A percentile compares a stretch with the other conserved stretches of the same genome.
Conservation (phyloP, 306 rosid genomes). For the Cicer arietinum region DNA sequence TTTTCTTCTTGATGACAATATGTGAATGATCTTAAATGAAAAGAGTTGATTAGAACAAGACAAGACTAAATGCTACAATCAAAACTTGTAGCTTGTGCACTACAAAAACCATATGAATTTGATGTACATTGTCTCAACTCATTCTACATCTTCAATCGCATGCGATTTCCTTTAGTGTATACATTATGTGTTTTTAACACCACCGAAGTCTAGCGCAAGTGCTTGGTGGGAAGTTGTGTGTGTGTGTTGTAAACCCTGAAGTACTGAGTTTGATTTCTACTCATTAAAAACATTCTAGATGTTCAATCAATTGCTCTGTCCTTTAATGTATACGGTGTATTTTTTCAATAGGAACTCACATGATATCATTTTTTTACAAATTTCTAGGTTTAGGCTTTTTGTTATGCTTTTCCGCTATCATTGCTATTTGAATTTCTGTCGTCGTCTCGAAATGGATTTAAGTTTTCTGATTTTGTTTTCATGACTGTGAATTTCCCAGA, state of each 20-base stretch:
- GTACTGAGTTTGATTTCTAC: too few relatives aligned
- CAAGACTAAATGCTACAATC: slow-evolving; percentile 1
- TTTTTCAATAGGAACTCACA: neutral
- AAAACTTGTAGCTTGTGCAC: slow-evolving; percentile 13
- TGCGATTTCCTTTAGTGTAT: neutral
- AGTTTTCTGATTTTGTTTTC: slow-evolving; percentile 21
- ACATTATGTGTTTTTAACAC: neutral
- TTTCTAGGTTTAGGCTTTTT: slow-evolving; percentile 21
- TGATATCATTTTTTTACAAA: slow-evolving; percentile 19
- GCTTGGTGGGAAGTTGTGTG: too few relatives aligned
- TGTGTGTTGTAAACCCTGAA: too few relatives aligned
- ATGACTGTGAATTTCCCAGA: slow-evolving; percentile 52
- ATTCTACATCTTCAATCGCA: neutral
- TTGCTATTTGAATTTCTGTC: slow-evolving; percentile 9
- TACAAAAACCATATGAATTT: slow-evolving; percentile 8
- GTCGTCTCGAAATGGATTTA: slow-evolving; percentile 5
- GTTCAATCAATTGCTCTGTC: slow-evolving; percentile 3
- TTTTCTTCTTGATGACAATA: slow-evolving; percentile 1
- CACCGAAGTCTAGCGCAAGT: too few relatives aligned
- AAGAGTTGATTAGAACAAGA: neutral
- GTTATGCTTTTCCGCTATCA: neutral
- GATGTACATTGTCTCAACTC: slow-evolving; percentile 19
- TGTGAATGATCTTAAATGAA: neutral
- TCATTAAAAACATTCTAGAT: neutral
- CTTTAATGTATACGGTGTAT: neutral